These are phyloP conservation scores for Pestalotiopsis sp. DNA, from an alignment of 2,329 filamentous ascomycete species.

Conservation along the genomic window DNA sequence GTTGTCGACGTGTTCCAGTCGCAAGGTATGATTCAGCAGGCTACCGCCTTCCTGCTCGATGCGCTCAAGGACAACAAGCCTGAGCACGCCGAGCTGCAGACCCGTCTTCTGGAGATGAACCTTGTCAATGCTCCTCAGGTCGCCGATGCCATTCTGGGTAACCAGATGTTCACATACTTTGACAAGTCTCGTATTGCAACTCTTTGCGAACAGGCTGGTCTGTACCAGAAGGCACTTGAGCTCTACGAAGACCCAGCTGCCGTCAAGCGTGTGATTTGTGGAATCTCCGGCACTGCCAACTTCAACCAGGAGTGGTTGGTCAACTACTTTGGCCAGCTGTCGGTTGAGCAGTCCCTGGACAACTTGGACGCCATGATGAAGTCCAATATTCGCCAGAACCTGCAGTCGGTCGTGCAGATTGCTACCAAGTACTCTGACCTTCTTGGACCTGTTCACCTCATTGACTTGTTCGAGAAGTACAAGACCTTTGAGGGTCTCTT, in stretches of 20 bases:
- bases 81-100: conserved; percentile 91
- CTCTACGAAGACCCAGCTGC: conserved; percentile 88
- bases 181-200: conserved; percentile 86
- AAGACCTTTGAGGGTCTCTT: conserved; percentile 95
- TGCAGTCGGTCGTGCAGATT: conserved; percentile 91
- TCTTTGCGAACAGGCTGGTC: conserved; percentile 89
- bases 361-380: conserved; percentile 97
- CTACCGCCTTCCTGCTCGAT: conserved; percentile 96
- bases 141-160: conserved; percentile 94
- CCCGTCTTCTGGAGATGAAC: conserved; percentile 96
- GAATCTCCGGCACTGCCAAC: conserved; percentile 79
- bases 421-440: conserved; percentile 98
- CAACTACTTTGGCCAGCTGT: conserved; percentile 90
- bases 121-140: conserved; percentile 94
- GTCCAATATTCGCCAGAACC: conserved; percentile 92
- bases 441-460: conserved; percentile 81
- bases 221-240: conserved; percentile 85
- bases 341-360: conserved; percentile 91
- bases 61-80: conserved; percentile 92
- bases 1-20: conserved; percentile 98
- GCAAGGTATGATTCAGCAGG: conserved; percentile 96
- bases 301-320: conserved; percentile 90
- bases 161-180: conserved; percentile 98
- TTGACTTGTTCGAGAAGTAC: conserved; percentile 96
- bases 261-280: conserved; percentile 87